These are phyloP conservation scores for Aureobasidium namibiae DNA, from an alignment of 2,329 filamentous ascomycete genomes.

Conservation along the genomic window DNA sequence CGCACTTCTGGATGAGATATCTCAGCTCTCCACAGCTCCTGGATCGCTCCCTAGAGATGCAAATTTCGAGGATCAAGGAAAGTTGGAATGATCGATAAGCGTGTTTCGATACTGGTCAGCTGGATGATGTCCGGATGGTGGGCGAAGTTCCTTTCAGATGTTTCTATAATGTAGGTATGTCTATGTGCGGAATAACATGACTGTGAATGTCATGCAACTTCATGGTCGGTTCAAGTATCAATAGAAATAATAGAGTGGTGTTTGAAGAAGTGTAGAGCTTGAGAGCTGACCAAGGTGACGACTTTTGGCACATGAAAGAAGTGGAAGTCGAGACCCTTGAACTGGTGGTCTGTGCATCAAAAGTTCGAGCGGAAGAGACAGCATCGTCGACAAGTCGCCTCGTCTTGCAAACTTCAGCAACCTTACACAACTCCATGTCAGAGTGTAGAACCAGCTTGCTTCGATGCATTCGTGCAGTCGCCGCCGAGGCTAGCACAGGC, in stretches of 20 bases:
- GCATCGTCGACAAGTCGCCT: neutral
- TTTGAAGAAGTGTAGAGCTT: too few relatives aligned
- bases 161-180: neutral
- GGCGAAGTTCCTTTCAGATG: neutral
- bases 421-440: slow-evolving; percentile 28
- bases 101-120: neutral
- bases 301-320: neutral
- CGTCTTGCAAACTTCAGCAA: neutral
- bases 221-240: too few relatives aligned
- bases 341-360: slow-evolving; percentile 2
- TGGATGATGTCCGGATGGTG: neutral
- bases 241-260: too few relatives aligned
- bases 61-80: neutral
- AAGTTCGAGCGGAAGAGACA: neutral
- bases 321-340: neutral
- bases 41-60: neutral
- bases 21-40: slow-evolving; percentile 19
- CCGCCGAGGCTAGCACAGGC: slow-evolving; percentile 20
- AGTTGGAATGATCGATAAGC: neutral
- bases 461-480: slow-evolving; percentile 35
- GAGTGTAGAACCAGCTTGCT: slow-evolving; percentile 37
- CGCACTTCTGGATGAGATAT: slow-evolving; percentile 76
- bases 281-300: too few relatives aligned
- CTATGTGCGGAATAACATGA: neutral
- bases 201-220: too few relatives aligned